phyloP scores from a whole-genome alignment of 148 eudicot genomes.

The Nepenthes gracilis region DNA sequence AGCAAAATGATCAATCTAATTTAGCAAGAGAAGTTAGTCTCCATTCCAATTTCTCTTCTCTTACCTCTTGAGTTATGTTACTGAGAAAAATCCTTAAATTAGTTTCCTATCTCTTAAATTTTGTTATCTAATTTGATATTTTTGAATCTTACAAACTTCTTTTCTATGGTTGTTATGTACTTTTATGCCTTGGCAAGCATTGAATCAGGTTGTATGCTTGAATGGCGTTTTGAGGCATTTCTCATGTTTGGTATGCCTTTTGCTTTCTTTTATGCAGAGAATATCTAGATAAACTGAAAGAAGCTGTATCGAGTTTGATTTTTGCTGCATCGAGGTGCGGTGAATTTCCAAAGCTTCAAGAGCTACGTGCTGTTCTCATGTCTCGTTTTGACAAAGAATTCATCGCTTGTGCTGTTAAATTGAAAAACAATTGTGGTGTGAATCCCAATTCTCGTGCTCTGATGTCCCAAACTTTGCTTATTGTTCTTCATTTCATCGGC shows the following conservation, averaged over 20 bases:
- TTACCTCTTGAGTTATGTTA: constrained; percentile 12
- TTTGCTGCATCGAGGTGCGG: constrained; percentile 73
- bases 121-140: too few species aligned
- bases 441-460: constrained; percentile 13
- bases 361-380: constrained; percentile 44
- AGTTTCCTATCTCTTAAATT: neutral
- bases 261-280: constrained; percentile 17
- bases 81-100: constrained; percentile 12
- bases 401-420: constrained; percentile 39
- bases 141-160: too few species aligned
- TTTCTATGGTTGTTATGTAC: too few species aligned
- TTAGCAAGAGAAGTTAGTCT: too few species aligned
- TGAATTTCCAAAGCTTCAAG: constrained; percentile 74
- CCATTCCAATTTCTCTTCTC: too few species aligned
- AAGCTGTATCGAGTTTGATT: constrained; percentile 52
- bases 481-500: neutral
- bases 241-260: neutral
- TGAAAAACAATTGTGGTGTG: constrained; percentile 67
- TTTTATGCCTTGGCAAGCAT: too few species aligned
- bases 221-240: neutral
- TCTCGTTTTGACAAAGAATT: constrained; percentile 69
- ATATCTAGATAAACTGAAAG: constrained; percentile 75
- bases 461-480: neutral
- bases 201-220: too few species aligned
- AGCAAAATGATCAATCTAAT: constrained; percentile 29